Evolutionary conservation across 306 rosid genomes (phyloP).

Genomic region (Quercus agrifolia): DNA sequence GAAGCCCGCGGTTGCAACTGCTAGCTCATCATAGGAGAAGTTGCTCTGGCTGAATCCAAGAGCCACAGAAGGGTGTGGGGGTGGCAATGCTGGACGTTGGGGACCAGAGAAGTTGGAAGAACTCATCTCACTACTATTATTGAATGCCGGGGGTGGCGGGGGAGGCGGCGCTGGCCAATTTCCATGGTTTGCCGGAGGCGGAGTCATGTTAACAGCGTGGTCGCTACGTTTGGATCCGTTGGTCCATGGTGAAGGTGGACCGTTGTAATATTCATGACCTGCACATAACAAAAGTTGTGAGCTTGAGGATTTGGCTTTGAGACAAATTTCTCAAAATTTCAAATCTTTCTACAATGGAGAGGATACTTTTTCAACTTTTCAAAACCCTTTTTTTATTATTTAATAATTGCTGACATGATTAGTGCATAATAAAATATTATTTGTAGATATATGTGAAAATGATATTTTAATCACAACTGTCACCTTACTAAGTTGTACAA

Average conservation of each 20-base stretch:
- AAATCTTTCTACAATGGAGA: no score
- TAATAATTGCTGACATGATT: no score
- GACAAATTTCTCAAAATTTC: no score
- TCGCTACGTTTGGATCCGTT: conserved; percentile 11
- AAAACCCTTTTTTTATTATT: no score
- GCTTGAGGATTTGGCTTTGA: neutral
- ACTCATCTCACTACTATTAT: conserved; percentile 37
- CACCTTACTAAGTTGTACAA: no score
- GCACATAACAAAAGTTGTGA: neutral
- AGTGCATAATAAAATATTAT: no score
- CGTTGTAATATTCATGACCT: conserved; percentile 15
- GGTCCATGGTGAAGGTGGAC: neutral
- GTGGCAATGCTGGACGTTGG: conserved; percentile 51
- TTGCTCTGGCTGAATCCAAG: conserved; percentile 72
- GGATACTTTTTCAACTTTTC: no score
- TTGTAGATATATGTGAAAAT: no score
- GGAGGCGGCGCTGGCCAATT: conserved; percentile 27
- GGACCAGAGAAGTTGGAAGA: conserved; percentile 60
- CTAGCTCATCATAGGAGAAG: conserved; percentile 61
- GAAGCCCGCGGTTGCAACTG: conserved; percentile 60
- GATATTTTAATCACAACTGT: no score
- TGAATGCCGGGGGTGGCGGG: neutral
- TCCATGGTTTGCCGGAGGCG: conserved; percentile 16
- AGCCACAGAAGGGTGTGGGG: conserved; percentile 68
- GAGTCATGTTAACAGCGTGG: conserved; percentile 34